Evolutionary conservation across 2,329 filamentous ascomycete genomes (phyloP).

Genomic region (Trichophyton benhamiae): DNA sequence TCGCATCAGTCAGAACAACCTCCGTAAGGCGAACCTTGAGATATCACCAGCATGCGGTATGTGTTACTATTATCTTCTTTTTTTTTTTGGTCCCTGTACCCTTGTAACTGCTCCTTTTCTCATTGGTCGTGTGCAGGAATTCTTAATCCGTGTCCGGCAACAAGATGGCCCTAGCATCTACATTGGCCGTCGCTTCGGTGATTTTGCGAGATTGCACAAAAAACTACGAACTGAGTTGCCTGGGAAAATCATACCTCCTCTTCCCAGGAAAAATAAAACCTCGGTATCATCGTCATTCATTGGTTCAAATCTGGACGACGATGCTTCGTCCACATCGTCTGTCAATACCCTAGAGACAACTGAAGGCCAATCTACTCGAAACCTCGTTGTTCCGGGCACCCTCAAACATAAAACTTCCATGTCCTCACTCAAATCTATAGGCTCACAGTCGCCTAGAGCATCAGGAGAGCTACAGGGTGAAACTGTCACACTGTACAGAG

Average conservation of each 20-base stretch:
- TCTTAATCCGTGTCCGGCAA: slow-evolving; percentile 73
- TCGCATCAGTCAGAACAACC: slow-evolving; percentile 73
- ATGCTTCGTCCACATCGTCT: slow-evolving; percentile 70
- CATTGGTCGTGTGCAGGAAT: slow-evolving; percentile 50
- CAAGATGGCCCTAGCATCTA: slow-evolving; percentile 64
- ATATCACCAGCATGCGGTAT: slow-evolving; percentile 79
- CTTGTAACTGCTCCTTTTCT: not conserved
- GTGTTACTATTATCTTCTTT: slow-evolving; percentile 19
- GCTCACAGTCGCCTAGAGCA: slow-evolving; percentile 8
- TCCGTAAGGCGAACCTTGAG: slow-evolving; percentile 75
- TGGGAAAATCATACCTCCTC: slow-evolving; percentile 71
- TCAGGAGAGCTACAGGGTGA: slow-evolving; percentile 36
- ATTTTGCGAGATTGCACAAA: slow-evolving; percentile 72
- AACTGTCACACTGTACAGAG: slow-evolving; percentile 59
- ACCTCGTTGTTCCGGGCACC: slow-evolving; percentile 16
- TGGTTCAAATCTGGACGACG: slow-evolving; percentile 54
- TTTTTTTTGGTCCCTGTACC: not conserved
- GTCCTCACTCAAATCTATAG: slow-evolving; percentile 18
- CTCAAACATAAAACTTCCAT: slow-evolving; percentile 6
- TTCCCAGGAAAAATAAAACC: slow-evolving; percentile 87
- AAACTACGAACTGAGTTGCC: slow-evolving; percentile 72
- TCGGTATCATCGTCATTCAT: slow-evolving; percentile 51
- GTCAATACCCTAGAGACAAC: slow-evolving; percentile 54
- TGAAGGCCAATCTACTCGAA: slow-evolving; percentile 23
- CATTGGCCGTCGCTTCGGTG: slow-evolving; percentile 74